phyloP scores from a whole-genome alignment of 352 stramenopile species.

The Phytopythium montanum region DNA sequence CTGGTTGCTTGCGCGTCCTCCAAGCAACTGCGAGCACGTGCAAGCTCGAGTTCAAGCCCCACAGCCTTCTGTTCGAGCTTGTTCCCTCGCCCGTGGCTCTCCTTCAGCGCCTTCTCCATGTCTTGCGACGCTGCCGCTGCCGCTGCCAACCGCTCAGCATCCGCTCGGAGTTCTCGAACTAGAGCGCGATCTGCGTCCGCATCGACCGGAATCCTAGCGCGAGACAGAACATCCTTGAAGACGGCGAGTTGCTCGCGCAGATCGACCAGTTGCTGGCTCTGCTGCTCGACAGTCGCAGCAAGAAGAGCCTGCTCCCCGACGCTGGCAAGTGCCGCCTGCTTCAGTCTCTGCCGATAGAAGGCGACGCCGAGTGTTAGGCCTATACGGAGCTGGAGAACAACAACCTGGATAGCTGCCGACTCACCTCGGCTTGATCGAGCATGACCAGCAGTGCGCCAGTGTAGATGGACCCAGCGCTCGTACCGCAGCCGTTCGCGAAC shows the following conservation, averaged over 20 bases:
- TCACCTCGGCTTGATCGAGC: conserved; percentile 47
- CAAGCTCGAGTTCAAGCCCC: not conserved
- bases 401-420: not conserved
- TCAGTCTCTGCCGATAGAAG: conserved; percentile 24
- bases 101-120: not conserved
- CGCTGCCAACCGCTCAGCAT: not conserved
- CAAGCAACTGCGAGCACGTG: not conserved
- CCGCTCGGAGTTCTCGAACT: not conserved
- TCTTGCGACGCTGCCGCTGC: not conserved
- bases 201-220: conserved; percentile 14
- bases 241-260: conserved; percentile 48
- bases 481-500: conserved; percentile 37
- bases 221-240: conserved; percentile 60
- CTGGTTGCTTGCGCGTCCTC: not conserved
- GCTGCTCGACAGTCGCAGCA: conserved; percentile 17
- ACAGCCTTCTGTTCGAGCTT: not conserved
- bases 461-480: conserved; percentile 40
- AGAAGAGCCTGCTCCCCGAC: conserved; percentile 36
- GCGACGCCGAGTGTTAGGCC: too few relatives aligned
- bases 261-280: conserved; percentile 26
- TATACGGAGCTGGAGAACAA: too few relatives aligned
- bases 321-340: conserved; percentile 28
- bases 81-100: not conserved
- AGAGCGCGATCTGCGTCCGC: not conserved
- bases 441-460: conserved; percentile 36